Conservation (phyloP, 768 basidiomycete species). For the Lentinula boryana region DNA sequence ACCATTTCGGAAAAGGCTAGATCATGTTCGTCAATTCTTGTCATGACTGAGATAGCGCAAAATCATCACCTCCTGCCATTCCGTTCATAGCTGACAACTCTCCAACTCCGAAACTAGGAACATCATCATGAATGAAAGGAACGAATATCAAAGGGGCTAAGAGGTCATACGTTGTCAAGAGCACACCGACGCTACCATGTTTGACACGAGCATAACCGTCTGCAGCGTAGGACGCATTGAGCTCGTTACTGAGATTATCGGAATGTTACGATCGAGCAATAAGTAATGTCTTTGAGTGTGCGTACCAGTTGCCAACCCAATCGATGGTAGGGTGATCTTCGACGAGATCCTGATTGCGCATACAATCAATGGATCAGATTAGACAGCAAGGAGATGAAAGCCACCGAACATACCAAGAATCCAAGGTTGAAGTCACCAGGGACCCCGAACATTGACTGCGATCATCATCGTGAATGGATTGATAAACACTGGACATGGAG, state of each 20-base stretch:
- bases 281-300: not conserved
- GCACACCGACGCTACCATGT: slow-evolving; percentile 60
- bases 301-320: slow-evolving; percentile 85
- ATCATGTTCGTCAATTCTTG: not conserved
- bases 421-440: slow-evolving; percentile 87
- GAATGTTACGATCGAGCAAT: not conserved
- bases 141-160: not conserved
- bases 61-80: slow-evolving; percentile 58
- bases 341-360: slow-evolving; percentile 56
- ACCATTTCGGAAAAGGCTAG: slow-evolving; percentile 83
- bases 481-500: too few relatives aligned
- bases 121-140: not conserved
- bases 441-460: slow-evolving; percentile 73
- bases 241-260: slow-evolving; percentile 55
- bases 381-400: not conserved
- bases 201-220: slow-evolving; percentile 93
- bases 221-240: slow-evolving; percentile 87
- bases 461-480: not conserved
- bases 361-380: not conserved
- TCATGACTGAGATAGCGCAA: not conserved
- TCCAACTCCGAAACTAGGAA: slow-evolving; percentile 80
- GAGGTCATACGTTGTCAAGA: slow-evolving; percentile 65
- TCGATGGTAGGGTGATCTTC: slow-evolving; percentile 73
- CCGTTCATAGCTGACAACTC: slow-evolving; percentile 86
- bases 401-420: slow-evolving; percentile 35